These are phyloP conservation scores for Drechmeria coniospora DNA, from an alignment of 2,329 filamentous ascomycete species.

Conservation along the genomic window DNA sequence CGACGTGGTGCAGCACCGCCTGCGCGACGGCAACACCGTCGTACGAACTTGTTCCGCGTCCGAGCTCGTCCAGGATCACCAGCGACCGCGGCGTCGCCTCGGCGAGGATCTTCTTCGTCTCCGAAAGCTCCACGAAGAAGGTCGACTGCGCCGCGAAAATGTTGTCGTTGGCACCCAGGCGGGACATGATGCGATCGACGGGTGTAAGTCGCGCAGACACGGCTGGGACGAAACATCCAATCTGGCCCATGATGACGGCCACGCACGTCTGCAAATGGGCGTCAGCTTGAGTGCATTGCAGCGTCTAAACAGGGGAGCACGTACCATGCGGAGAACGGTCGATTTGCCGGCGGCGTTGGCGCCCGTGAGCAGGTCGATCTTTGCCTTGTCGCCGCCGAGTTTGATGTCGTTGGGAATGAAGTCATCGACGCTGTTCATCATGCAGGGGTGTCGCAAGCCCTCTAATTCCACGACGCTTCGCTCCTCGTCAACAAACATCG, in stretches of 20 bases:
- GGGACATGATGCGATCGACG: constrained; percentile 95
- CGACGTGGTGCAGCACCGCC: constrained; percentile 90
- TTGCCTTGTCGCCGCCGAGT: constrained; percentile 65
- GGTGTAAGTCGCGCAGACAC: constrained; percentile 71
- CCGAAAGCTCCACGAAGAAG: constrained; percentile 93
- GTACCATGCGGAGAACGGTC: constrained; percentile 83
- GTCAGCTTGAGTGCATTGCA: neutral
- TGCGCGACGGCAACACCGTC: constrained; percentile 95
- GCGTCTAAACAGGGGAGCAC: constrained; percentile 12
- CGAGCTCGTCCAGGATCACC: constrained; percentile 92
- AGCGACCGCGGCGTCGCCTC: constrained; percentile 89
- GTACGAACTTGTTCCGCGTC: constrained; percentile 86
- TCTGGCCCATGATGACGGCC: constrained; percentile 93
- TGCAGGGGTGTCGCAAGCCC: constrained; percentile 88
- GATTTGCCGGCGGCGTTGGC: constrained; percentile 97
- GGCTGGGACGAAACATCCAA: constrained; percentile 85
- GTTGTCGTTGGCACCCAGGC: constrained; percentile 93
- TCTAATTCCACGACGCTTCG: constrained; percentile 81
- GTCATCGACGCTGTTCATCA: constrained; percentile 74
- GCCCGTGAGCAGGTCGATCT: constrained; percentile 83
- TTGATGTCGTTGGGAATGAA: constrained; percentile 94
- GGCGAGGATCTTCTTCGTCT: constrained; percentile 93
- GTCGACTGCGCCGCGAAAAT: constrained; percentile 97
- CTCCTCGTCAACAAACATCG: constrained; percentile 71
- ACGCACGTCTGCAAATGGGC: constrained; percentile 56